Conservation (phyloP, 1,139 yeast genomes). For the Blastobotrys petasosporus region DNA sequence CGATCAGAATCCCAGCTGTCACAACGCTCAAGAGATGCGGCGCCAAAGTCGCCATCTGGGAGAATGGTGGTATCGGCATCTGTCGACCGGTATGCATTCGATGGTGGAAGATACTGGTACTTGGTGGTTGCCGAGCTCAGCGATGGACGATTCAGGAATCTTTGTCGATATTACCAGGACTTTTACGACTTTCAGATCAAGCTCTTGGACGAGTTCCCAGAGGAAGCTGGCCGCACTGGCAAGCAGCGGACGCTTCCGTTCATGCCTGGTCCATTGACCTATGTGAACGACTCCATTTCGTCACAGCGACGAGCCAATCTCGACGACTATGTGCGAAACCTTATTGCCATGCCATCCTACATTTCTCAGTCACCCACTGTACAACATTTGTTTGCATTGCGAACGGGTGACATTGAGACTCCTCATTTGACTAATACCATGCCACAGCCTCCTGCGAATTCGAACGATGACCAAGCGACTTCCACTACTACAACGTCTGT, state of each 20-base stretch:
- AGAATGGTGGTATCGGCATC: conserved; percentile 47
- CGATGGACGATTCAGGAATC: conserved; percentile 60
- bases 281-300: conserved; percentile 84
- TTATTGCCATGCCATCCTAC: conserved; percentile 69
- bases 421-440: conserved; percentile 36
- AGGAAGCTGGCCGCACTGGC: conserved; percentile 86
- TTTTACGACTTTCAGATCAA: conserved; percentile 90
- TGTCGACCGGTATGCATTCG: conserved; percentile 76
- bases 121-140: conserved; percentile 64
- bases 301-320: conserved; percentile 79
- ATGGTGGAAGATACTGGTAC: conserved; percentile 88
- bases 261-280: conserved; percentile 93
- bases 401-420: conserved; percentile 54
- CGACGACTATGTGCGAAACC: conserved; percentile 72
- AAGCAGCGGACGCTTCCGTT: conserved; percentile 78
- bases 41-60: conserved; percentile 7
- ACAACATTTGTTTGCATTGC: conserved; percentile 60
- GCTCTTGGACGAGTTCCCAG: conserved; percentile 77
- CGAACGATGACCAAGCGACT: conserved; percentile 2
- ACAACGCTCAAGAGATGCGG: conserved; percentile 3
- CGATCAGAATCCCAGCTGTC: not conserved
- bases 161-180: conserved; percentile 91
- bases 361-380: conserved; percentile 65
- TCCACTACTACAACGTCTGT: conserved; percentile 15
- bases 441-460: conserved; percentile 36